Percentiles rank a stretch among this genome's conserved stretches.
These are phyloP conservation scores for Lactarius evosmus DNA, from an alignment of 768 basidiomycete genomes.

Conservation along the genomic window DNA sequence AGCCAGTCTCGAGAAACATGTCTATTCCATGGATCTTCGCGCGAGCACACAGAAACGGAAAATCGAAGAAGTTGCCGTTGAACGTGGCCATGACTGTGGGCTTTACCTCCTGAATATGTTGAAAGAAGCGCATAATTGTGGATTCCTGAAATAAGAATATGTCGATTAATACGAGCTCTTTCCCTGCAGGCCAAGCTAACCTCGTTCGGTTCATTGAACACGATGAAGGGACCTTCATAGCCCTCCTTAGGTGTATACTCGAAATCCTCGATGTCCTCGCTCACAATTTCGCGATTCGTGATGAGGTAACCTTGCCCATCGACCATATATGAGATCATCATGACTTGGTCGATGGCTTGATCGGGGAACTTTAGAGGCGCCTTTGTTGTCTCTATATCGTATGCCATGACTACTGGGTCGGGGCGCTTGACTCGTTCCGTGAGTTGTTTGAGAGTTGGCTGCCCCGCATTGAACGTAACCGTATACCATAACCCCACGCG, in stretches of 20 bases:
- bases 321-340: slow-evolving; percentile 99
- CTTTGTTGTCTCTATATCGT: slow-evolving; percentile 98
- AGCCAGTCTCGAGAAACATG: slow-evolving; percentile 94
- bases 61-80: slow-evolving; percentile 99
- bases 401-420: slow-evolving; percentile 98
- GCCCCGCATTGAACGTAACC: slow-evolving; percentile 77
- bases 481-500: slow-evolving; percentile 98
- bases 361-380: slow-evolving; percentile 99
- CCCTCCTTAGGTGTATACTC: slow-evolving; percentile 99
- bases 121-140: slow-evolving; percentile 83
- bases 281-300: slow-evolving; percentile 95
- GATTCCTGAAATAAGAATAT: slow-evolving; percentile 53
- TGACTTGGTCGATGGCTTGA: slow-evolving; percentile 92
- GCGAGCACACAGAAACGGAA: slow-evolving; percentile 89
- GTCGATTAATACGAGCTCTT: neutral
- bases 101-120: slow-evolving; percentile 87
- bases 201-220: slow-evolving; percentile 94
- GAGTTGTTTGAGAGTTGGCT: slow-evolving; percentile 68
- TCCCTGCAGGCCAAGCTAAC: slow-evolving; percentile 39
- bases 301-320: slow-evolving; percentile 98
- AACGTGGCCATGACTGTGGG: slow-evolving; percentile 98
- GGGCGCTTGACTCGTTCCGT: slow-evolving; percentile 93
- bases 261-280: slow-evolving; percentile 97
- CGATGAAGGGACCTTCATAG: slow-evolving; percentile 92
- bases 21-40: slow-evolving; percentile 87